Evolutionary conservation across 2,329 filamentous ascomycete genomes (phyloP), one percentile per base, ranked within the genome.

Genomic region (Clonostachys byssicola): DNA sequence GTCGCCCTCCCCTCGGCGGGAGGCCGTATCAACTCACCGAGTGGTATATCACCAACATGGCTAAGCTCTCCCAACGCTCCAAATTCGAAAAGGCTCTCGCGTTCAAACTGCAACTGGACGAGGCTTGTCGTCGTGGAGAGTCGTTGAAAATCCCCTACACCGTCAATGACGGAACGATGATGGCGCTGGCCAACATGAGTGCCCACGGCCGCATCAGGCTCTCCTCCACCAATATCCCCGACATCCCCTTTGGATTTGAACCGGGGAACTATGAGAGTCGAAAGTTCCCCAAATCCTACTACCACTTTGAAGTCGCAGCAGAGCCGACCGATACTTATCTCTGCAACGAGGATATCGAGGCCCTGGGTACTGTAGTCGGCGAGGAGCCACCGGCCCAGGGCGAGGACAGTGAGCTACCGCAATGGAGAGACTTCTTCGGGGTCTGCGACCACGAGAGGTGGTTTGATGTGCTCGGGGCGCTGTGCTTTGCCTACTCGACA

Each of bases 351-450:
- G 66, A 75, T 2, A 69, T 78, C 40, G 60, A 67, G 6, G 60
- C 75, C 4, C 56, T 77, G 3, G 51, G 65, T 4, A 59, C 61
- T 14, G 63, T 70, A 8, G 54, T 54, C 7, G 46, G 51, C 3
- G 57, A 62, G 23, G 69, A 70, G 2, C 66, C 80, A 2, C 77
- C 77, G 0, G 59, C 57, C 1, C 50, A 60, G 13, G 71, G 73
- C 2, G 64, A 68, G 3, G 57, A 56, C 5, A 71, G 72, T 12
- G 76, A 80, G 40, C 68, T 89, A 5, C 88, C 88, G 0, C 75
- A 89, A 45, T 92, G 88, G 88, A 78, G 81, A 45, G 84, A 86
- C 60, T 82, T 91, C 50, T 80, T 86, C 50, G 83, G 80, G 8
- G 68, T 75, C 6, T 56, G 79, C 1, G 75, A 88, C 50, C 62